Evolutionary conservation across 2,329 filamentous ascomycete genomes (phyloP).

Genomic region (Gaeumannomyces sp.): DNA sequence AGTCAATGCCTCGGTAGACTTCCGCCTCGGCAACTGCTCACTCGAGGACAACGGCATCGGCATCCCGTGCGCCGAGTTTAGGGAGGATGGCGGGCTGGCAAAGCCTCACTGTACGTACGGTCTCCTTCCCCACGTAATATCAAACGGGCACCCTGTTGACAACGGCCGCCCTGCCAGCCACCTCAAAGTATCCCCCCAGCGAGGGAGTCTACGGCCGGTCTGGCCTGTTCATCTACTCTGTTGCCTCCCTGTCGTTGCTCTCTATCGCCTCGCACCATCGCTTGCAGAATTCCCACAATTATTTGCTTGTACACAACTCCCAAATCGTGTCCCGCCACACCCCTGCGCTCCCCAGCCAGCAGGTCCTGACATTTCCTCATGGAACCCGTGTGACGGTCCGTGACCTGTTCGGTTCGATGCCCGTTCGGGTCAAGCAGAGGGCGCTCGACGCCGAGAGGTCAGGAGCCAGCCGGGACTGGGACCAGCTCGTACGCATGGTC

Average conservation of each 20-base stretch:
- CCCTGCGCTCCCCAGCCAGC: conserved; percentile 54
- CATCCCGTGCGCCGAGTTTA: conserved; percentile 68
- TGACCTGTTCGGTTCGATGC: conserved; percentile 84
- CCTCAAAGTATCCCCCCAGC: conserved; percentile 60
- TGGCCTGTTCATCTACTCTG: conserved; percentile 71
- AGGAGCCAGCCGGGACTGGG: conserved; percentile 57
- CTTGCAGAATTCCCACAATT: conserved; percentile 54
- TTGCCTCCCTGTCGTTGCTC: conserved; percentile 70
- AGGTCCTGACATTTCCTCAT: conserved; percentile 48
- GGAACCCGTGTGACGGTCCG: conserved; percentile 73
- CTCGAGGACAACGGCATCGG: conserved; percentile 83
- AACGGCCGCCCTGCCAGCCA: conserved; percentile 46
- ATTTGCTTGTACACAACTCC: conserved; percentile 65
- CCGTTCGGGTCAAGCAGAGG: conserved; percentile 80
- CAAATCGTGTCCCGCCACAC: conserved; percentile 56
- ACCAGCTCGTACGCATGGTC: conserved; percentile 51
- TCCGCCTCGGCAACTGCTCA: conserved; percentile 65
- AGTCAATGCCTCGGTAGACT: conserved; percentile 67
- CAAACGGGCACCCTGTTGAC: conserved; percentile 1
- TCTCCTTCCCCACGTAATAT: background rate
- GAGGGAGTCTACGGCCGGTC: conserved; percentile 54
- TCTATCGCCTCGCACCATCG: conserved; percentile 67
- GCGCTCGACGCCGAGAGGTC: conserved; percentile 45
- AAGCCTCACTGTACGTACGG: conserved; percentile 60
- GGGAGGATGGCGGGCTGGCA: conserved; percentile 61